Base-by-base conservation (phyloP, 2,329 filamentous ascomycete genomes). In the Sporothrix pseudoabietina region DNA sequence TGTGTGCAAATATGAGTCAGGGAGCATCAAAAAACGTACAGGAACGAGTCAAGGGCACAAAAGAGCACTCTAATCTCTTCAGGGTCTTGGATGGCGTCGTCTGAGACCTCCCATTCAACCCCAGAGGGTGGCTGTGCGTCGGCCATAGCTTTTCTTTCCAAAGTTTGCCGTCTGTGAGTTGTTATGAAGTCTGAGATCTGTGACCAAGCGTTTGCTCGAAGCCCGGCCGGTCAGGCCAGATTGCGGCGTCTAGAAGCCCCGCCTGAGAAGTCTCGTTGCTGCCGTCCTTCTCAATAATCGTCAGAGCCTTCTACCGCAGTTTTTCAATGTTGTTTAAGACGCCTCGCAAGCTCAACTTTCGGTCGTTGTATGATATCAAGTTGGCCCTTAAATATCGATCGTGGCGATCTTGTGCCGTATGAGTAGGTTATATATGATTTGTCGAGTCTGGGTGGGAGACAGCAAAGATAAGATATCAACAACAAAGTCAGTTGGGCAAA, bases 11-110 rank as follows among this genome's bases (percentile, higher is more conserved):
- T 59, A 35, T 41, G 16, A 8, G 39, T 52, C 26, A 14, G 26
- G 32, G 35, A 26, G 54, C 26, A 22, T 12, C 32, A n/a, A 14
- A 3, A 26, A 5, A 87, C 91, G 82, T 85, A 97, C 94, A 91
- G 87, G 82, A 96, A 98, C 12, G 95, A 98, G 83, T 97, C 94
- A 71, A 98, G 83, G 2, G 94, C 91, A 69, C 90, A 90, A 80
- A 92, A 93, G 10, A 98, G 87, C 68, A 97, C 94, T 75, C 87
- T 87, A 68, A 90, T 85, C 82, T 99, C 95, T 76, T 97, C 94
- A 0, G 90, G 89, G 78, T 98, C 94, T 39, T 75, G 52, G 47
- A 75, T 76, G 47, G 66, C 70, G 12, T 71, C 72, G 19, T 75
- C 75, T 14, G 74, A 68, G 5, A 68, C 57, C 32, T 76, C 74